Base-by-base conservation (phyloP, 306 rosid species). In the Trifolium subterraneum region DNA sequence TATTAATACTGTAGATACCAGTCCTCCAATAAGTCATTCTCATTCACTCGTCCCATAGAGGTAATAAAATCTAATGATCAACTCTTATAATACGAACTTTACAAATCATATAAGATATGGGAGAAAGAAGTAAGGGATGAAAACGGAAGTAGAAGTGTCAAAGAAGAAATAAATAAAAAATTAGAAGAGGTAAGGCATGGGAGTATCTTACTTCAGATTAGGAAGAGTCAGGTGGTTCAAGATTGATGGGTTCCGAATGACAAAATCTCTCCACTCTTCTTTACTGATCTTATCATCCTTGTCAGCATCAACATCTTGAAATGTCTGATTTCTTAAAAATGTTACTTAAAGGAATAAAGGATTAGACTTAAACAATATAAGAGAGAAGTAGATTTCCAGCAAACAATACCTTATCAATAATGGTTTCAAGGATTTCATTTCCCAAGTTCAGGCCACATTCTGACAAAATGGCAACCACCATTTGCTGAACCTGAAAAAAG, bases 171-270 rank as follows among this genome's bases (percentile, higher is more conserved):
- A 44, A 4, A 44, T 44, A 44, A 44, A 44, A 39, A 2, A 31
- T 3, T 14, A 25, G n/a, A n/a, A 47, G 68, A 54, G 70, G 11
- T 29, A 60, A 73, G 62, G 23, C 1, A 50, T 66, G 62, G 38
- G 45, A 72, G 78, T 10, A 52, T 74, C 44, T 68, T 86, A 90
- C 93, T 71, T 85, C 41, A 90, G 74, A 75, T 64, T 4, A 47
- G 87, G 81, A 76, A 90, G 87, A 64, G 96, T 90, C 88, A 90
- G 80, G 86, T 88, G 83, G 67, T 72, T 88, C 67, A 90, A 52
- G 48, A 86, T 88, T 67, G 83, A 8, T 19, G 93, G 96, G 60
- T 61, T 77, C 75, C 72, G 82, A 58, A 65, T 14, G 64, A 79
- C 92, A 80, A 73, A 87, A 65, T 60, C 83, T 74, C 8, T 83